Evolutionary conservation across 2,329 filamentous ascomycete genomes (phyloP).

Genomic region (Pestalotiopsis sp.): DNA sequence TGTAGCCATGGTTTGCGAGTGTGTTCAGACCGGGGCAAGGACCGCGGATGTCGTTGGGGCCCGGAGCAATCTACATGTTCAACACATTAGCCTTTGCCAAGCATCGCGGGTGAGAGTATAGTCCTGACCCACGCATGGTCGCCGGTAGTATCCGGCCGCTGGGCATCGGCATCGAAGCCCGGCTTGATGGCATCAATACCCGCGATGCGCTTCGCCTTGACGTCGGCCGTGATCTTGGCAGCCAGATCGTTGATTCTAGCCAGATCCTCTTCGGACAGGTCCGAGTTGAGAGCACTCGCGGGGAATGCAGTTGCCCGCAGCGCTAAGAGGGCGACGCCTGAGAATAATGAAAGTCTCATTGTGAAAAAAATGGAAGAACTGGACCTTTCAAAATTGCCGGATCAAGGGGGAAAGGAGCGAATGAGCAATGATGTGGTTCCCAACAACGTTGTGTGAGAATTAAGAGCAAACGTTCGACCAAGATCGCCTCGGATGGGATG

Average conservation of each 20-base stretch:
- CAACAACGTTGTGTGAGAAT: not conserved
- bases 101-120: not conserved
- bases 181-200: not conserved
- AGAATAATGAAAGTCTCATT: not conserved
- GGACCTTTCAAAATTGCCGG: not conserved
- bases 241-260: not conserved
- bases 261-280: not conserved
- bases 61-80: not conserved
- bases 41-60: constrained; percentile 26
- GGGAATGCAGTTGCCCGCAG: not conserved
- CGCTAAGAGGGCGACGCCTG: not conserved
- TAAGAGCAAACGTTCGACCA: not conserved
- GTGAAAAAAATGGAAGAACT: not conserved
- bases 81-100: not conserved
- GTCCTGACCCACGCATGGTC: not conserved
- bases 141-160: constrained; percentile 1
- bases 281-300: not conserved
- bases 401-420: not conserved
- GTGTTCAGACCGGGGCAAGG: constrained; percentile 13
- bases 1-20: constrained; percentile 12
- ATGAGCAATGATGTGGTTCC: not conserved
- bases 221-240: not conserved
- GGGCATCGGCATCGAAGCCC: not conserved
- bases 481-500: not conserved
- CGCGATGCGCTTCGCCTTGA: not conserved